These are phyloP conservation scores for Albatrellus ellisii DNA, from an alignment of 768 basidiomycete species.

Conservation along the genomic window DNA sequence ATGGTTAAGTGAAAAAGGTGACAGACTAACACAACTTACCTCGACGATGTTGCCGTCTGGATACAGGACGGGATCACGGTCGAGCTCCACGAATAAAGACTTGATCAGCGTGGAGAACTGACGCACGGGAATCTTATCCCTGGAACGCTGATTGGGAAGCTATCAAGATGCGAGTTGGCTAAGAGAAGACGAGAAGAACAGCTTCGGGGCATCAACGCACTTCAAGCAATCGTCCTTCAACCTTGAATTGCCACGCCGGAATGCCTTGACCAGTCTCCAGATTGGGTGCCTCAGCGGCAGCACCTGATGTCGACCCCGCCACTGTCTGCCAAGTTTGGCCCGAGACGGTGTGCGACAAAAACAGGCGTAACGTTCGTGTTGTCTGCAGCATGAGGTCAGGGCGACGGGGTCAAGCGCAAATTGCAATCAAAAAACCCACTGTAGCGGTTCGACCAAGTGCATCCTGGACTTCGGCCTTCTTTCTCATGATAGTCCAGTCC, in stretches of 20 bases:
- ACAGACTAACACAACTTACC: slow-evolving; percentile 30
- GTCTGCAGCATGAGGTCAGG: slow-evolving; percentile 32
- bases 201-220: slow-evolving; percentile 24
- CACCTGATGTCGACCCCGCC: slow-evolving; percentile 21
- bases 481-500: slow-evolving; percentile 91
- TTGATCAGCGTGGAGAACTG: slow-evolving; percentile 85
- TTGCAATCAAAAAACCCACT: slow-evolving; percentile 26
- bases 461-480: slow-evolving; percentile 84
- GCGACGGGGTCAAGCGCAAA: not conserved
- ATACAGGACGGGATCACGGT: slow-evolving; percentile 69
- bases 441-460: slow-evolving; percentile 62
- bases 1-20: not conserved
- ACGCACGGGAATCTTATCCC: slow-evolving; percentile 47
- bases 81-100: slow-evolving; percentile 75
- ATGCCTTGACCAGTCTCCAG: slow-evolving; percentile 83
- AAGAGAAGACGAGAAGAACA: not conserved
- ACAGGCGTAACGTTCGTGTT: slow-evolving; percentile 72
- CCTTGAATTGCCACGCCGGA: slow-evolving; percentile 77
- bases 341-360: slow-evolving; percentile 78
- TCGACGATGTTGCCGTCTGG: slow-evolving; percentile 84
- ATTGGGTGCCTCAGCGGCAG: slow-evolving; percentile 29
- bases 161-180: slow-evolving; percentile 14
- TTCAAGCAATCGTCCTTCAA: slow-evolving; percentile 82
- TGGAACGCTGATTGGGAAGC: slow-evolving; percentile 47
- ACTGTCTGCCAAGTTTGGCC: slow-evolving; percentile 77